Percentiles rank a stretch among this genome's conserved stretches.
phyloP scores from a whole-genome alignment of 2,329 filamentous ascomycete species.

The Trichoderma oligosporum region DNA sequence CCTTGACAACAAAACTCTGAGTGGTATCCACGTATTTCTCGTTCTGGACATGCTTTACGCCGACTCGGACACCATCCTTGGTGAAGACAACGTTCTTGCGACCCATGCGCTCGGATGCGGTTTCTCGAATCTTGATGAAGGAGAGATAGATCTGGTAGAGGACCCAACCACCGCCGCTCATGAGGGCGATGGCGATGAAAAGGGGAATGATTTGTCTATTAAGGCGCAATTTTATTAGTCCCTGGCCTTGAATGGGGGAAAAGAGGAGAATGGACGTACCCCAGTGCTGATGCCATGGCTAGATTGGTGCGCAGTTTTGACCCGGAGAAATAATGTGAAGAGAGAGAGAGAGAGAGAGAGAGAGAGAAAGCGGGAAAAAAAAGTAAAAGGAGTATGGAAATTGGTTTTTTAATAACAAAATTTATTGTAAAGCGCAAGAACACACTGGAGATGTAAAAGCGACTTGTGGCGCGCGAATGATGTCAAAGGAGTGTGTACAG shows the following conservation, averaged over 20 bases:
- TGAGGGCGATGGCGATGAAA: conserved; percentile 61
- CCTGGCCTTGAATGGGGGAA: background rate
- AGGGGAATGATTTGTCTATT: conserved; percentile 63
- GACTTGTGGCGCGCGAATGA: too few relatives aligned
- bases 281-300: conserved; percentile 11
- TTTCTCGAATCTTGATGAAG: conserved; percentile 60
- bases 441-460: too few relatives aligned
- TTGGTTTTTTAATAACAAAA: too few relatives aligned
- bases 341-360: background rate
- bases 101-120: conserved; percentile 66
- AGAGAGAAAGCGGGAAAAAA: too few relatives aligned
- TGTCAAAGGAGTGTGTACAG: too few relatives aligned
- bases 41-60: conserved; percentile 62
- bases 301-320: too few relatives aligned
- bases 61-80: conserved; percentile 69
- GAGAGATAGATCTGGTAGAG: conserved; percentile 70
- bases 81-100: conserved; percentile 72
- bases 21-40: conserved; percentile 72
- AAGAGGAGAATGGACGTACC: background rate
- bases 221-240: background rate
- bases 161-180: conserved; percentile 59
- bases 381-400: too few relatives aligned
- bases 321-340: too few relatives aligned
- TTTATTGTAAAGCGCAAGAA: too few relatives aligned
- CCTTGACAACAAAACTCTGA: conserved; percentile 64